Evolutionary conservation across 345 rosid genomes (phyloP), one percentile per base, ranked within the genome.

Genomic region (Acer negundo): DNA sequence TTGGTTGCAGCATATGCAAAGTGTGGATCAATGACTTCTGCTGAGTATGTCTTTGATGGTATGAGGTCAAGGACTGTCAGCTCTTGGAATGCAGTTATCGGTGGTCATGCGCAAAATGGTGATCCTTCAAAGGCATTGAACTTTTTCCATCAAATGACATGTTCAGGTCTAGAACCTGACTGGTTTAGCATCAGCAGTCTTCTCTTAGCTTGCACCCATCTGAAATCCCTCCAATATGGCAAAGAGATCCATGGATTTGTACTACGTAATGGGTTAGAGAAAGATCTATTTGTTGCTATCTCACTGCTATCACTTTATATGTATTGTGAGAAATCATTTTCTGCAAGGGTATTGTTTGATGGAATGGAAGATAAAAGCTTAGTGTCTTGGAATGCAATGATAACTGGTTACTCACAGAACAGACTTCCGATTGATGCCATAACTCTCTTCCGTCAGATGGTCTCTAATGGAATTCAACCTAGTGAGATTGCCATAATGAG

Each of bases 21-120:
- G 75, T 92, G 87, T 61, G 83, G 77, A 19, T 69, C 47, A 49
- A 73, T 66, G 28, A 73, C 74, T 75, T 86, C 66, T 80, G 86
- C 88, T 58, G 83, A 87, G 75, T 74, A 53, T 76, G 79, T 86
- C 56, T 90, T 87, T 79, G 12, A 62, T 70, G 74, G 80, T 19
- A 85, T 90, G 73, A 67, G 70, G 49, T 74, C 9, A 11, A 90
- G 84, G 84, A 89, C 85, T 2, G 88, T 86, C 42, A 90, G 76
- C 80, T 87, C 94, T 74, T 92, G 93, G 94, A 92, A 92, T 86
- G 93, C 94, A 35, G 76, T 92, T 76, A 87, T 90, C 20, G 82
- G 85, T 49, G 90, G 89, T 10, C 80, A 78, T 73, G 88, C 87
- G 12, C 91, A 87, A 72, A 89, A 83, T 75, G 87, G 83, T 79